A percentile compares a stretch with the other conserved stretches of the same genome.
Evolutionary conservation across 2,329 filamentous ascomycete species (phyloP).

Genomic region (Coleophoma crateriformis): DNA sequence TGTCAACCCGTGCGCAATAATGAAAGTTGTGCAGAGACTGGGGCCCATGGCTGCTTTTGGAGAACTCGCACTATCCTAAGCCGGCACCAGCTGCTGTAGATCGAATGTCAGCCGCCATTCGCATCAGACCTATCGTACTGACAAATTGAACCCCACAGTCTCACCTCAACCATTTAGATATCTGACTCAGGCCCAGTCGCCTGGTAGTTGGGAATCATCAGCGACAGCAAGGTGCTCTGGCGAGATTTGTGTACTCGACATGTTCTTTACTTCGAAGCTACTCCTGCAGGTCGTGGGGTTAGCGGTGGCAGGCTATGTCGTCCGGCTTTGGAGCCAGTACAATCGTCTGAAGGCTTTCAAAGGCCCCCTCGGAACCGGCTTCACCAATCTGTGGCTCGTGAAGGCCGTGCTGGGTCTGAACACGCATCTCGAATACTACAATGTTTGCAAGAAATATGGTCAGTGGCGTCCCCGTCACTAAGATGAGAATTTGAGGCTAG

Average conservation of each 20-base stretch:
- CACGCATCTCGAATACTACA: slow-evolving; percentile 1
- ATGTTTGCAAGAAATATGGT: slow-evolving; percentile 2
- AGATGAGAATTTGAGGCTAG: background rate
- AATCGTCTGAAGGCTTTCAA: slow-evolving; percentile 5
- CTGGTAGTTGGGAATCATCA: too few species aligned
- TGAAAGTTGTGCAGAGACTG: too few species aligned
- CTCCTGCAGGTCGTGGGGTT: background rate
- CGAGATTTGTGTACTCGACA: background rate
- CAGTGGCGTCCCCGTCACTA: background rate
- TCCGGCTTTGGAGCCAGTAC: background rate
- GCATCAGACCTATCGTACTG: too few species aligned
- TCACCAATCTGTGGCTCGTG: slow-evolving; percentile 2
- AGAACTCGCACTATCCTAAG: too few species aligned
- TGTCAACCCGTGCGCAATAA: too few species aligned
- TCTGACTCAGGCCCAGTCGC: too few species aligned
- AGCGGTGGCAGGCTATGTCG: background rate
- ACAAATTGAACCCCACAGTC: too few species aligned
- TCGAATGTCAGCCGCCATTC: too few species aligned
- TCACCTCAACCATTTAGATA: too few species aligned
- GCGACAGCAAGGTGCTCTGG: background rate
- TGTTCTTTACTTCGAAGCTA: background rate
- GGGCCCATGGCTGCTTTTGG: too few species aligned
- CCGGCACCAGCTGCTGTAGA: too few species aligned
- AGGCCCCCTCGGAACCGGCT: background rate
- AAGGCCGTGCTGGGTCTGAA: background rate